Base-by-base conservation (phyloP, 129 eudicot species). In the Flaveria brownii region DNA sequence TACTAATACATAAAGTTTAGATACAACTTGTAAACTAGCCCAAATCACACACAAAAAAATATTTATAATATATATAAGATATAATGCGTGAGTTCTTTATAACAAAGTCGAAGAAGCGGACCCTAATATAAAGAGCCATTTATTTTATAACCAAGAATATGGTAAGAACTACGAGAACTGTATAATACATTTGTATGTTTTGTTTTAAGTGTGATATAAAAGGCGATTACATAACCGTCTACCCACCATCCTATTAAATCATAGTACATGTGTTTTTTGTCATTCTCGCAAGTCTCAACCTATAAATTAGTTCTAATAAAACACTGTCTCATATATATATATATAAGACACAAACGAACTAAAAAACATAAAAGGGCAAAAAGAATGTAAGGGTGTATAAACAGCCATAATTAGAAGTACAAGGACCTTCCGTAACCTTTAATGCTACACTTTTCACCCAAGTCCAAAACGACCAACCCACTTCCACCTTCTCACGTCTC, bases 381-480 rank as follows among this genome's bases (percentile, higher is more conserved):
- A 22, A 41, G 18, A 50, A 13, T 1, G 43, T 2, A 41, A 76
- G 55, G 73, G 73, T 23, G 55, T 65, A 66, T 36, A 52, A 66
- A 1, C 41, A 16, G 2, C n/a, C 16, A 30, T 66, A 65, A 17
- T 52, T 28, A 17, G 46, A 66, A 76, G 74, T 51, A 39, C 4
- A 66, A 67, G 80, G 74, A 9, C 28, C 25, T 66, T 28, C 39
- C 20, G 1, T 55, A 68, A 54, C 80, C 17, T 28, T 18, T 66
- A 51, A 8, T 4, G 50, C 16, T 49, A 65, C 65, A 65, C 36
- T 50, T 51, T 65, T 25, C 80, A 33, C 71, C 79, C 22, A 75
- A 62, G 50, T 63, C 79, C 70, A 75, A 62, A 62, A 17, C 22
- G 33, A 64, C 64, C 73, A 64, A 65, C 80, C 45, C 52, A 64